Conservation (phyloP, 768 basidiomycete species). For the Pholiota conissans region DNA sequence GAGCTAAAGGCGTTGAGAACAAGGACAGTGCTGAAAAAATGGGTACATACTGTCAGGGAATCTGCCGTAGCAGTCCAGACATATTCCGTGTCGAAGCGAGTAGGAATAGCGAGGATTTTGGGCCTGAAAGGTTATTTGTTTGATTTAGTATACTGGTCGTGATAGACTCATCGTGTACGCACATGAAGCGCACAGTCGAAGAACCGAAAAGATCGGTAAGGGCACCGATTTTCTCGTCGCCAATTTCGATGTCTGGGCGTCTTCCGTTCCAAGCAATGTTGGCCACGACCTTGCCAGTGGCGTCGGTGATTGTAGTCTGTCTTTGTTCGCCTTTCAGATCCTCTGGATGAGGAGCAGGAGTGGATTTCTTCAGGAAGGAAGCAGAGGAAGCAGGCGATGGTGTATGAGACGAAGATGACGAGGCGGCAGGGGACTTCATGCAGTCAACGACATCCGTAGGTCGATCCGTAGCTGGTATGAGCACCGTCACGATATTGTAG, state of each 20-base stretch:
- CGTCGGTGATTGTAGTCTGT: constrained; percentile 44
- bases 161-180: constrained; percentile 16
- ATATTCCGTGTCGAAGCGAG: constrained; percentile 62
- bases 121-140: constrained; percentile 34
- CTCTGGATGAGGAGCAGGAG: constrained; percentile 10
- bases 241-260: constrained; percentile 50
- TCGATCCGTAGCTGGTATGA: constrained; percentile 29
- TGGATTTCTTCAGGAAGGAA: constrained; percentile 17
- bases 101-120: constrained; percentile 60
- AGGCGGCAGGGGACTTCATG: constrained; percentile 11
- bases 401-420: constrained; percentile 11
- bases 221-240: constrained; percentile 49
- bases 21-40: neutral
- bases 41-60: constrained; percentile 46
- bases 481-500: constrained; percentile 49
- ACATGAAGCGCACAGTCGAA: constrained; percentile 56
- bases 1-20: constrained; percentile 34
- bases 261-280: constrained; percentile 55
- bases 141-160: neutral
- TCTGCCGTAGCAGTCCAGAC: constrained; percentile 60
- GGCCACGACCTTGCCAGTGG: constrained; percentile 40
- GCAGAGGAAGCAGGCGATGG: constrained; percentile 1
- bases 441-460: constrained; percentile 19
- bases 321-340: constrained; percentile 27
- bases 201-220: constrained; percentile 59